Evolutionary conservation across 805 yeast genomes (phyloP), one percentile per base, ranked within the genome.

Genomic region (Nakazawaea holstii): DNA sequence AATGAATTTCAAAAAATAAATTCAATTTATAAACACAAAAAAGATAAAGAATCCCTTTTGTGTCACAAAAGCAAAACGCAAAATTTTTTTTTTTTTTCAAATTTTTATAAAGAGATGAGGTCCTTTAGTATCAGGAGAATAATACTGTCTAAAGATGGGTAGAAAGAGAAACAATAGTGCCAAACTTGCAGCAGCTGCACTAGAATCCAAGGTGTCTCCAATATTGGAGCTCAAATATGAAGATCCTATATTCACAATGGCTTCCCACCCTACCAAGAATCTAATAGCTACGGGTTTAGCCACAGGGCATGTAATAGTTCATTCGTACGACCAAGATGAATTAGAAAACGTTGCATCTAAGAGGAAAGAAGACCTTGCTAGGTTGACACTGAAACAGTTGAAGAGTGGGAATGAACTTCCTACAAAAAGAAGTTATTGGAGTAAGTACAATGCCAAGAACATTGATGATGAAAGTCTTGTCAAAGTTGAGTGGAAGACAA

Each of bases 241-340:
- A 0, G 87, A 84, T 41, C 89, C 91, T 2, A 61, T 91, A n/a
- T 90, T 91, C 60, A 67, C 91, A 1, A 58, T 82, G 14, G 86
- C 85, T 9, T 82, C 89, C 24, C 96, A 91, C 59, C 97, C 97
- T 0, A 66, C 79, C 8, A 65, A 73, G 53, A 85, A 85, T 5
- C 62, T 84, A 4, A 57, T 87, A 11, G 75, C 80, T 0, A 68
- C 82, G 9, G 97, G 97, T 0, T 68, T 86, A n/a, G 94, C 88
- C 0, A 79, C 88, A 1, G 98, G 98, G 2, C 82, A 82, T 56
- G 76, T 90, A 0, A 76, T 70, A 52, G 73, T 89, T 49, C 69
- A 79, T 44, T 63, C 68, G 36, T 91, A 90, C 55, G 75, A 82
- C 49, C 71, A 73, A 0, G 74, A 68, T 1, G 54, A 56, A 35